Evolutionary conservation across 2,329 filamentous ascomycete genomes (phyloP), one percentile per base, ranked within the genome.

Genomic region (Scedosporium apiospermum): DNA sequence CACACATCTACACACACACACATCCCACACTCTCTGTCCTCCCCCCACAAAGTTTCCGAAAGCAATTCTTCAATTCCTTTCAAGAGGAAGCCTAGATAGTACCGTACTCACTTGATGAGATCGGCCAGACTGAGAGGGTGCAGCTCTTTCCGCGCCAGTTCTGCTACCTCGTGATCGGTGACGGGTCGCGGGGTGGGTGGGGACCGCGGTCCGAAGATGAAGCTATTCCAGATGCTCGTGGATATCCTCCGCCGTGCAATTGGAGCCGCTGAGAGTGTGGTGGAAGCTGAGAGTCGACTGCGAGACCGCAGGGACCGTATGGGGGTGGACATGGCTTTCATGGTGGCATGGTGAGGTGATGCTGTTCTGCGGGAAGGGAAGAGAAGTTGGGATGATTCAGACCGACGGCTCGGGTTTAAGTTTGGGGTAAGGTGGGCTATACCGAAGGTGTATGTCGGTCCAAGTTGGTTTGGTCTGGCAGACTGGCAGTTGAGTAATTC

Each of bases 91-190:
- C 18, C 16, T 14, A 18, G 38, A 58, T 41, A 23, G 58, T 23
- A 57, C 46, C 42, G 58, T 21, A 51, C 79, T 68, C 80, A 96
- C 89, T 88, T 93, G 68, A 97, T 89, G 5, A 99, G 81, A 71
- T 98, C 95, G 63, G 88, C 87, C 41, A 99, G 83, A 27, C 91
- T 95, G 70, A 98, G 78, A 10, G 88, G 85, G 71, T 96, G 90
- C 61, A 96, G 83, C 42, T 88, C 87, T 70, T 89, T 87, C 63
- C 86, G 86, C 38, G 93, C 91, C 57, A 98, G 83, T 51, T 84
- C 84, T 57, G 87, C 84, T 66, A 98, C 90, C 71, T 95, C 89
- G 66, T 89, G 86, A 71, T 93, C 89, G 46, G 83, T 82, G 18
- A 85, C 82, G 57, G 63, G 65, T 12, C 63, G 64, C 38, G 63